Percentiles rank a stretch among this genome's conserved stretches.
These are phyloP conservation scores for Fusarium stilboides DNA, from an alignment of 2,329 filamentous ascomycete species.

Conservation along the genomic window DNA sequence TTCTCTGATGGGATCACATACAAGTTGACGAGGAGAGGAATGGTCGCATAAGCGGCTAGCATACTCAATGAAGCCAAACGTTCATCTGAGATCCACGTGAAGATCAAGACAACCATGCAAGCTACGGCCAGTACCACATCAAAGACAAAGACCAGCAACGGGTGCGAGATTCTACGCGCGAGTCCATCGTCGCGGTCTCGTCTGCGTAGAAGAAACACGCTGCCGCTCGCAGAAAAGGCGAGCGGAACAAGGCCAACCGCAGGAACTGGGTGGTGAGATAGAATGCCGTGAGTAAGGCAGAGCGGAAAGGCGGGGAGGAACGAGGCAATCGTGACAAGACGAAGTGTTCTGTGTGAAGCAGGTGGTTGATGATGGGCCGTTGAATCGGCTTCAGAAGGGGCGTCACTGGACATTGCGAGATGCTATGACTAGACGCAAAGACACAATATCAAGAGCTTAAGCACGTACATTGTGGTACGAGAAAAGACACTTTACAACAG, in stretches of 20 bases:
- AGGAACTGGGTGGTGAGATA: constrained; percentile 55
- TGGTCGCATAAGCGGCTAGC: constrained; percentile 61
- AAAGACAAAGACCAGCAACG: constrained; percentile 57
- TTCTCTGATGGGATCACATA: constrained; percentile 42
- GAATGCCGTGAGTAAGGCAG: constrained; percentile 57
- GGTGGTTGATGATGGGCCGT: constrained; percentile 25
- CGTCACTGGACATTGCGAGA: constrained; percentile 34
- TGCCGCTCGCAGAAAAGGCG: constrained; percentile 54
- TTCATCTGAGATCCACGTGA: constrained; percentile 56
- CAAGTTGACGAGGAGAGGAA: constrained; percentile 61
- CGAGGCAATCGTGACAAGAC: constrained; percentile 54
- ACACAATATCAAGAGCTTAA: neutral
- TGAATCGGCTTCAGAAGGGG: constrained; percentile 31
- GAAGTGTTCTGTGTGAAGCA: constrained; percentile 49
- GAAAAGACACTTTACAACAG: neutral
- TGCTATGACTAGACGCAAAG: neutral
- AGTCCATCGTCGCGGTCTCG: constrained; percentile 10
- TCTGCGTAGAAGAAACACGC: constrained; percentile 46
- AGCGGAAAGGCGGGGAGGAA: constrained; percentile 60
- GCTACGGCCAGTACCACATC: constrained; percentile 57
- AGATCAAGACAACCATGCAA: constrained; percentile 58
- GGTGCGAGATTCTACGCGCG: constrained; percentile 36
- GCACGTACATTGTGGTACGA: constrained; percentile 4
- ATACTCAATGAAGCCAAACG: constrained; percentile 54
- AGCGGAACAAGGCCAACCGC: constrained; percentile 59